A percentile compares a stretch with the other conserved stretches of the same genome.
phyloP scores from a whole-genome alignment of 148 eudicot genomes.

The Amaranthus hypochondriacus region DNA sequence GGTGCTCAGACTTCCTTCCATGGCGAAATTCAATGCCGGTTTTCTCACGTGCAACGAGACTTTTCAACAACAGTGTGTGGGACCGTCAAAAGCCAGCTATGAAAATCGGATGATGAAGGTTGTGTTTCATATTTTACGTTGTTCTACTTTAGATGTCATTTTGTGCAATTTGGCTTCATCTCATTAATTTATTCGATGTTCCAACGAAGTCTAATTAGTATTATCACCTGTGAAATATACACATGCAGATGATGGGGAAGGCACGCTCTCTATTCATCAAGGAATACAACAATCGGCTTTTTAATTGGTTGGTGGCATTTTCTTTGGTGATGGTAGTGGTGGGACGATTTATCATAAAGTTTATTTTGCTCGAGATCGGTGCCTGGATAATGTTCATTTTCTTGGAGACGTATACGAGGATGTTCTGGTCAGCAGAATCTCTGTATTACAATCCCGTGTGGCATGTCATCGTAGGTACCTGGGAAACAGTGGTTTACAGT shows the following conservation, averaged over 20 bases:
- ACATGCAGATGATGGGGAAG: slow-evolving; percentile 87
- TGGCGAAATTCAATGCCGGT: slow-evolving; percentile 96
- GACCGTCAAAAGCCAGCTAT: slow-evolving; percentile 83
- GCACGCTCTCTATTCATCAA: slow-evolving; percentile 77
- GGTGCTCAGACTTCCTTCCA: slow-evolving; percentile 86
- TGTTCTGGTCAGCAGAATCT: slow-evolving; percentile 99
- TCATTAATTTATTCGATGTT: background rate
- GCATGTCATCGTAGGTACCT: slow-evolving; percentile 76
- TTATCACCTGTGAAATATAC: slow-evolving; percentile 4
- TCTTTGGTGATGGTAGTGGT: slow-evolving; percentile 91
- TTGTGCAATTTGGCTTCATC: background rate
- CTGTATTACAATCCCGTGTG: slow-evolving; percentile 93
- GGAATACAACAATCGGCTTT: slow-evolving; percentile 92
- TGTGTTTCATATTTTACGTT: background rate
- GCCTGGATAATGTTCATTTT: slow-evolving; percentile 97
- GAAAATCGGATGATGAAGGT: slow-evolving; percentile 90
- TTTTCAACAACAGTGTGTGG: slow-evolving; percentile 75
- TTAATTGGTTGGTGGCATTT: slow-evolving; percentile 94
- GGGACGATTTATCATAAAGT: slow-evolving; percentile 80
- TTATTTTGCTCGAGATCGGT: slow-evolving; percentile 77
- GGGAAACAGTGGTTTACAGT: slow-evolving; percentile 94
- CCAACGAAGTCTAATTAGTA: background rate
- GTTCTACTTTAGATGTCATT: slow-evolving; percentile 5
- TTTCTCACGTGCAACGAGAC: slow-evolving; percentile 82
- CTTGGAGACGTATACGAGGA: slow-evolving; percentile 93